Percentiles rank a stretch among this genome's conserved stretches.
phyloP scores from a whole-genome alignment of 2,329 filamentous ascomycete species.

The Talaromyces sp. region DNA sequence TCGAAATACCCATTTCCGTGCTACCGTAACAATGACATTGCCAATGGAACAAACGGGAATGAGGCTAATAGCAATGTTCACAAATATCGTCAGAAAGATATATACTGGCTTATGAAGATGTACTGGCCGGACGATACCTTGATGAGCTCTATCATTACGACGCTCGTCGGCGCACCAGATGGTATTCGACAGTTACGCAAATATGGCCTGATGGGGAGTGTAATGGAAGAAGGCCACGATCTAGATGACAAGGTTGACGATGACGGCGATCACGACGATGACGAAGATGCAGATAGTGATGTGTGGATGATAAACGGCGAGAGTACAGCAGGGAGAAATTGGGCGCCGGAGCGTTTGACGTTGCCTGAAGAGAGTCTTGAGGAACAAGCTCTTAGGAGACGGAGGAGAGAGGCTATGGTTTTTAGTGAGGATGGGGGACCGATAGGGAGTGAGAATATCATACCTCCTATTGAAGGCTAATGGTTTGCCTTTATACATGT shows the following conservation, averaged over 20 bases:
- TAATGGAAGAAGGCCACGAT: conserved; percentile 48
- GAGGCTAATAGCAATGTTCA: background rate
- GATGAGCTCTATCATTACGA: conserved; percentile 44
- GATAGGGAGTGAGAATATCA: conserved; percentile 72
- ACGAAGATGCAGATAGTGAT: conserved; percentile 51
- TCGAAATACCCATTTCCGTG: conserved; percentile 67
- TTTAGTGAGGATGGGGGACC: conserved; percentile 80
- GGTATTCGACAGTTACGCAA: conserved; percentile 42
- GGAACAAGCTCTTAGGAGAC: conserved; percentile 69
- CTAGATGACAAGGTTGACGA: conserved; percentile 9
- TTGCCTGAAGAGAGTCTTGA: conserved; percentile 33
- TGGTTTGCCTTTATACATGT: conserved; percentile 10
- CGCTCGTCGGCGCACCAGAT: conserved; percentile 37
- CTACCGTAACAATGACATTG: conserved; percentile 45
- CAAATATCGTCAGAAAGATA: conserved; percentile 36
- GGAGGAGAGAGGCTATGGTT: conserved; percentile 84
- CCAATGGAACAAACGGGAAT: background rate
- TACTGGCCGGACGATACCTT: conserved; percentile 43
- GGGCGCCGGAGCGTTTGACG: conserved; percentile 31
- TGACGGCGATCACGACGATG: conserved; percentile 52
- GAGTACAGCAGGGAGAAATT: conserved; percentile 46
- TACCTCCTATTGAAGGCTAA: conserved; percentile 44
- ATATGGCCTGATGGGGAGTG: conserved; percentile 42
- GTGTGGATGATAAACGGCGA: conserved; percentile 53
- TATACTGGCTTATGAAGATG: conserved; percentile 40